Evolutionary conservation across 345 rosid genomes (phyloP).

Genomic region (Cardamine resedifolia): DNA sequence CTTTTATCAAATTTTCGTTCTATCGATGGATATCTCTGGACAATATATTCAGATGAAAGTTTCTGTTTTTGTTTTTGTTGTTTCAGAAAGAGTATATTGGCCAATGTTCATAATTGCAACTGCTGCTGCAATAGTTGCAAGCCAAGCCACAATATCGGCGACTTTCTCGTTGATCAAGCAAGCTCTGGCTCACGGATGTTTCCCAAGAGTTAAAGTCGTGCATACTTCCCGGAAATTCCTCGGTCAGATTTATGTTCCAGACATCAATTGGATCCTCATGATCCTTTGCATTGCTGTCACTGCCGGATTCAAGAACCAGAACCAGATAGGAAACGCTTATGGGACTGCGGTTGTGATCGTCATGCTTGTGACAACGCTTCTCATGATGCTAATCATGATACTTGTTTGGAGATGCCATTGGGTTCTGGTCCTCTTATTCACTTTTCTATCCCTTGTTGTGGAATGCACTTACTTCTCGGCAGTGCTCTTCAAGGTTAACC

Average conservation of each 20-base stretch:
- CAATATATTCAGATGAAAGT: background rate
- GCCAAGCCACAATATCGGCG: slow-evolving; percentile 87
- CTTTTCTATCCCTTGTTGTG: slow-evolving; percentile 49
- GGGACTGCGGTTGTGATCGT: slow-evolving; percentile 85
- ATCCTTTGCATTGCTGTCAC: slow-evolving; percentile 72
- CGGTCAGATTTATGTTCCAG: slow-evolving; percentile 87
- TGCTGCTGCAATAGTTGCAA: slow-evolving; percentile 74
- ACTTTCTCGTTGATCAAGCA: slow-evolving; percentile 89
- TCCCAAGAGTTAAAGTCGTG: slow-evolving; percentile 84
- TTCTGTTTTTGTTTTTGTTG: slow-evolving; percentile 17
- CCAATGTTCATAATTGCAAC: slow-evolving; percentile 72
- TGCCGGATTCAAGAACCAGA: slow-evolving; percentile 70
- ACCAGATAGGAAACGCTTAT: slow-evolving; percentile 78
- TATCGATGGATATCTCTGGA: background rate
- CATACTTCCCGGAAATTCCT: slow-evolving; percentile 74
- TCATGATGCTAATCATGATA: slow-evolving; percentile 75
- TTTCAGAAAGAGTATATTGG: slow-evolving; percentile 57
- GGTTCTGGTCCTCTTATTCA: slow-evolving; percentile 59
- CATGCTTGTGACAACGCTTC: slow-evolving; percentile 76
- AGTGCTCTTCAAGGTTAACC: slow-evolving; percentile 66
- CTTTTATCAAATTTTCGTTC: background rate
- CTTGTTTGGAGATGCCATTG: slow-evolving; percentile 79
- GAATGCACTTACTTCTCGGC: slow-evolving; percentile 76
- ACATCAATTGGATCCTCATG: slow-evolving; percentile 85
- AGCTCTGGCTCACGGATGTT: slow-evolving; percentile 78